These are phyloP conservation scores for Didymella pomorum DNA, from an alignment of 2,329 filamentous ascomycete genomes.

Conservation along the genomic window DNA sequence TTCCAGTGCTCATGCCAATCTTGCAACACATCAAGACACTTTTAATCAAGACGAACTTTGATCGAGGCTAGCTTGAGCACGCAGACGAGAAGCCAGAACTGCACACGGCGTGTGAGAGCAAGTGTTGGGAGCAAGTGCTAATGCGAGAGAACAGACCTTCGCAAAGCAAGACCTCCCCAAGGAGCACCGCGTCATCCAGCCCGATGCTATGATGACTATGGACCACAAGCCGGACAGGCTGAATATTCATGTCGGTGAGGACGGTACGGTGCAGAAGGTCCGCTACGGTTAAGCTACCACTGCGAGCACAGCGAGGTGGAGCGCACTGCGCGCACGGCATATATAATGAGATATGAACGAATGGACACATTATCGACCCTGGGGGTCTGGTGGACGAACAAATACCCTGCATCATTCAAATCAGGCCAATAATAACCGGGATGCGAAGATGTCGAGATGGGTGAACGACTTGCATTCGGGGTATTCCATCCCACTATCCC, in stretches of 20 bases:
- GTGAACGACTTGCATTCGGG: neutral
- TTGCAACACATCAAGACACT: neutral
- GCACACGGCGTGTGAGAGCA: no score
- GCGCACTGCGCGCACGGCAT: no score
- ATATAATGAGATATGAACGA: neutral
- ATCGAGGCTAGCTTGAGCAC: no score
- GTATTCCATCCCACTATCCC: conserved; percentile 4
- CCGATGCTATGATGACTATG: conserved; percentile 57
- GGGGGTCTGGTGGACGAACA: neutral
- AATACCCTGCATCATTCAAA: no score
- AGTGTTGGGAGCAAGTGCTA: no score
- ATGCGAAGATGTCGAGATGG: neutral
- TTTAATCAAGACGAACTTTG: no score
- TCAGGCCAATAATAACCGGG: no score
- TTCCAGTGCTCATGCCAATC: neutral
- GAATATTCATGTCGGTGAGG: conserved; percentile 59
- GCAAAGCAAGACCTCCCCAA: conserved; percentile 59
- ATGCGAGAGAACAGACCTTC: conserved; percentile 60
- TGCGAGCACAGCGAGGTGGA: no score
- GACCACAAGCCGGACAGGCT: conserved; percentile 59
- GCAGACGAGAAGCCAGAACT: no score
- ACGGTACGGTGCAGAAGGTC: conserved; percentile 59
- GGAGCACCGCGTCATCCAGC: conserved; percentile 57
- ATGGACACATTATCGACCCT: neutral
- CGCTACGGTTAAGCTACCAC: conserved; percentile 55